These are phyloP conservation scores for Cercospora beticola DNA, from an alignment of 2,329 filamentous ascomycete genomes.

Conservation along the genomic window DNA sequence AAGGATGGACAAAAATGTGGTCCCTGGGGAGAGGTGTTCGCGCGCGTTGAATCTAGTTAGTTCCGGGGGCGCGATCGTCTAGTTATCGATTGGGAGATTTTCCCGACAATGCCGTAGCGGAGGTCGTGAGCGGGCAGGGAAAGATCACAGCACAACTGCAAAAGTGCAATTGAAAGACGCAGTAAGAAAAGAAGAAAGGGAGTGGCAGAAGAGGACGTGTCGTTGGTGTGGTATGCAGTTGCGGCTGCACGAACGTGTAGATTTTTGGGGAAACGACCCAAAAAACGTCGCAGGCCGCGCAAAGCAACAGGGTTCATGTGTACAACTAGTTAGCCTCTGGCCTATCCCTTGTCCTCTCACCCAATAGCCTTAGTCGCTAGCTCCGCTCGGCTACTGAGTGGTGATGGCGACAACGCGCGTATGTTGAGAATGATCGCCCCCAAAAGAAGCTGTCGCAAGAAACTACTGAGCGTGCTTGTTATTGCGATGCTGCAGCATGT, in stretches of 20 bases:
- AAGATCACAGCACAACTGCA: not conserved
- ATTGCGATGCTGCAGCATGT: not conserved
- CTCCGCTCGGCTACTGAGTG: not conserved
- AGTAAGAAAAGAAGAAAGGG: not conserved
- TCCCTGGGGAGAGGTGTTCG: not conserved
- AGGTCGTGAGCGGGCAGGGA: not conserved
- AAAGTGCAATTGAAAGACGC: not conserved
- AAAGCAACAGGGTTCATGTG: not conserved
- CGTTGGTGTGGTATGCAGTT: not conserved
- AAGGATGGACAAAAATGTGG: not conserved
- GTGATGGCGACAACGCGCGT: not conserved
- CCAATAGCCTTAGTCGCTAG: not conserved
- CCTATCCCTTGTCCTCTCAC: not conserved
- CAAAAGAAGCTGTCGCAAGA: not conserved
- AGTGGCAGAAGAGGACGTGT: not conserved
- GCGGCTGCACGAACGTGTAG: not conserved
- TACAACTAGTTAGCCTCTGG: not conserved
- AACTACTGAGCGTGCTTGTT: not conserved
- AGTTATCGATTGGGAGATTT: not conserved
- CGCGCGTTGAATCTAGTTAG: not conserved
- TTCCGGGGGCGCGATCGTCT: not conserved
- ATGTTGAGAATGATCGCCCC: not conserved
- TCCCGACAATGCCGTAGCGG: not conserved
- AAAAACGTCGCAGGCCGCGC: not conserved
- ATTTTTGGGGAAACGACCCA: not conserved